Base-by-base conservation (phyloP, 345 rosid genomes). In the Microthlaspi erraticum region DNA sequence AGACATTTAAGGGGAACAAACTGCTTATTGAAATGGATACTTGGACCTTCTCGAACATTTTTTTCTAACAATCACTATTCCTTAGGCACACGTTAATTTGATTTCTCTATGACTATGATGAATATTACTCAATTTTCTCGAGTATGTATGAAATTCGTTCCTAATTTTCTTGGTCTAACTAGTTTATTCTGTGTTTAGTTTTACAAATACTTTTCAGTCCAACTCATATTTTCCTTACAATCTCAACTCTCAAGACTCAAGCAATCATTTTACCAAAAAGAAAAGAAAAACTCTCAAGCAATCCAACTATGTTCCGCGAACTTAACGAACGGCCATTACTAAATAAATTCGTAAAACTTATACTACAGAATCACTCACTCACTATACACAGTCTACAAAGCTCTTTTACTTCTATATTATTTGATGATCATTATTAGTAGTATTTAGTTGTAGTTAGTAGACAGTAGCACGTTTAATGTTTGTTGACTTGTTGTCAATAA, bases 391-490 rank as follows among this genome's bases (percentile, higher is more conserved):
- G 41, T 14, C 41, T 55, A 32, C 41, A 33, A 54, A 54, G 39
- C 39, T 33, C 14, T 39, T 32, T 16, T 9, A 53, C 36, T 14
- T 16, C 18, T 12, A 13, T 6, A 13, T 38, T 11, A 10, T 38
- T 10, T 38, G 13, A 38, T 5, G 42, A 38, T 38, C 42, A 18
- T 23, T 66, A 37, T 33, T 5, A 29, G 10, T 49, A 36, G 36
- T 49, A 65, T 33, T 33, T 18, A 33, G 37, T 34, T 36, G 38
- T 69, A 14, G 64, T 46, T 69, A 69, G 49, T 69, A 23, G 64
- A 60, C 66, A 69, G 38, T 39, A 38, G 57, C 66, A 69, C 66
- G 73, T 69, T 69, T 69, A 58, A 58, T 58, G 73, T 69, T 69
- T 46, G 66, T 69, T 69, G 73, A 69, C 66, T 58, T 69, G 5